Conservation (phyloP, 2,329 filamentous ascomycete species). For the Calonectria naviculata region DNA sequence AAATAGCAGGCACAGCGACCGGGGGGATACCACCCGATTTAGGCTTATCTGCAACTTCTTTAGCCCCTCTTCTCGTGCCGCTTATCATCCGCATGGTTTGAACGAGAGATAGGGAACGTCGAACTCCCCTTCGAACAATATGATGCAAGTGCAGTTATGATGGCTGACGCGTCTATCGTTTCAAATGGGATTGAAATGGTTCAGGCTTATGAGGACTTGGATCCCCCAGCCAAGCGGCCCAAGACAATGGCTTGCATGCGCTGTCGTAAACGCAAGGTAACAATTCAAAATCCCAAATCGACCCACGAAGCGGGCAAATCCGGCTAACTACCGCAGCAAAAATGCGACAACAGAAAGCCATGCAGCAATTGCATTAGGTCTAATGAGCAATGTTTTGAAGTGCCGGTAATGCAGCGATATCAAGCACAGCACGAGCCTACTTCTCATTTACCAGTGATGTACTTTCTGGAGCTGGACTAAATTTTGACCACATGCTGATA, state of each 20-base stretch:
- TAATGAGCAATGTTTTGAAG: background rate
- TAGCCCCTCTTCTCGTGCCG: too few relatives aligned
- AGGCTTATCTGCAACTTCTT: too few relatives aligned
- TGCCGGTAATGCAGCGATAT: background rate
- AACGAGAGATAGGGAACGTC: background rate
- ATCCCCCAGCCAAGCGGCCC: background rate
- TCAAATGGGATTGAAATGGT: background rate
- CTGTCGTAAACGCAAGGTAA: background rate
- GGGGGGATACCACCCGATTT: too few relatives aligned
- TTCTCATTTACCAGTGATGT: background rate
- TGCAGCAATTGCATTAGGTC: background rate
- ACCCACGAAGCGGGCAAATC: background rate
- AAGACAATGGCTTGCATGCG: background rate
- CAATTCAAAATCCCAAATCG: background rate
- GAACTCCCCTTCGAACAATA: background rate
- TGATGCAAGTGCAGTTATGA: background rate
- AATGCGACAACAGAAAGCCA: background rate
- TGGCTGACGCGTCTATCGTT: background rate
- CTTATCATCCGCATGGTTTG: background rate
- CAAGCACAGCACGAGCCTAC: background rate
- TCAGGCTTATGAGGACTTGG: background rate
- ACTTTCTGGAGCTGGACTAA: too few relatives aligned
- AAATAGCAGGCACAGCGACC: too few relatives aligned
- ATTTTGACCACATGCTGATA: background rate
- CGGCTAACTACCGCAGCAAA: background rate